Percentiles rank a stretch among this genome's conserved stretches.
Conservation (phyloP, 202 grass and related monocot genomes). For the Setaria italica region DNA sequence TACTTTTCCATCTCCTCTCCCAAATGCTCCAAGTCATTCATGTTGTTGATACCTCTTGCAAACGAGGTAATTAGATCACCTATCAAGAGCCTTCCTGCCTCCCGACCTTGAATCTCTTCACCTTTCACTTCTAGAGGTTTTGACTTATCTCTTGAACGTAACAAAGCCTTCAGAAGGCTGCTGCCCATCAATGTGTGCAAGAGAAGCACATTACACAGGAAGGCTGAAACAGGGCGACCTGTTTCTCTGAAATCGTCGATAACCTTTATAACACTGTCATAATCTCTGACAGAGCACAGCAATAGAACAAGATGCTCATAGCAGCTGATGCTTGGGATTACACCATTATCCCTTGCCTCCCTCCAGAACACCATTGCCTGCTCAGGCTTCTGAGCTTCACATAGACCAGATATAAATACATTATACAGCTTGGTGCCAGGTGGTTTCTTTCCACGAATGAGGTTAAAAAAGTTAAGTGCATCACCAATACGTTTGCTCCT, state of each 20-base stretch:
- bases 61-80: conserved; percentile 73
- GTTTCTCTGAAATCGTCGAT: conserved; percentile 81
- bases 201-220: conserved; percentile 89
- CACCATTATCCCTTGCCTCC: conserved; percentile 77
- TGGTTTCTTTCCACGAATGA: conserved; percentile 62
- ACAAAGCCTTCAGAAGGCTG: conserved; percentile 67
- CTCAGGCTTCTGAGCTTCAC: conserved; percentile 71
- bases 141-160: conserved; percentile 52
- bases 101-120: conserved; percentile 52
- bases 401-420: conserved; percentile 83
- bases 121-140: conserved; percentile 37
- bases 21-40: conserved; percentile 65
- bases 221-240: conserved; percentile 87
- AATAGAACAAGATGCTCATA: conserved; percentile 88
- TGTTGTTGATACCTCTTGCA: conserved; percentile 73
- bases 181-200: conserved; percentile 71
- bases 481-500: conserved; percentile 81
- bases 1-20: conserved; percentile 77
- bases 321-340: conserved; percentile 77
- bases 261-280: conserved; percentile 72
- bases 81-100: conserved; percentile 62
- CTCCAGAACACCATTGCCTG: conserved; percentile 86
- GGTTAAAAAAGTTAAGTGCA: conserved; percentile 69
- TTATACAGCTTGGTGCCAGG: conserved; percentile 82
- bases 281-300: conserved; percentile 65